phyloP scores from a whole-genome alignment of 2,329 filamentous ascomycete genomes.

The Colletotrichum simmondsii region DNA sequence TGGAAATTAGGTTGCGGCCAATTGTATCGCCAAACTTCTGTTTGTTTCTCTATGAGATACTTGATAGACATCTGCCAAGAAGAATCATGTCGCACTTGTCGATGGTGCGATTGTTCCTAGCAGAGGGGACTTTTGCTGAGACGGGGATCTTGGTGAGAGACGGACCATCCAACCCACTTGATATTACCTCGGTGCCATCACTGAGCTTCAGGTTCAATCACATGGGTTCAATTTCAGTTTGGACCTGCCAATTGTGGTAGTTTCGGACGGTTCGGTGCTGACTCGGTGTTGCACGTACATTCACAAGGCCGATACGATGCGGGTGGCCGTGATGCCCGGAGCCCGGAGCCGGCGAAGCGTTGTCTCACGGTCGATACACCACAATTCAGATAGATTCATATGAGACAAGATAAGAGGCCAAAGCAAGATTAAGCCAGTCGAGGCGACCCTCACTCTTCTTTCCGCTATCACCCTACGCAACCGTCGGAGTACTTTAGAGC shows the following conservation, averaged over 20 bases:
- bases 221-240: background rate
- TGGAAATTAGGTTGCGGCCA: background rate
- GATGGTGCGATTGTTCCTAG: background rate
- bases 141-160: background rate
- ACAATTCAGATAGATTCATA: background rate
- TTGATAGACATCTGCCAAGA: background rate
- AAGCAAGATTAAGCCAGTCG: background rate
- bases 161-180: background rate
- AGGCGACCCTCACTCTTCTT: background rate
- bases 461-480: background rate
- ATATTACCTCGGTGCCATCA: background rate
- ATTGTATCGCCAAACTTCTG: background rate
- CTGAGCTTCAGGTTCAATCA: background rate
- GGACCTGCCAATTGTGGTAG: background rate
- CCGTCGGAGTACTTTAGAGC: background rate
- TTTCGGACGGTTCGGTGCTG: background rate
- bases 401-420: background rate
- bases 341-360: background rate
- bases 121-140: background rate
- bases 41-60: background rate
- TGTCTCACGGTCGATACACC: background rate
- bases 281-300: background rate
- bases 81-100: background rate
- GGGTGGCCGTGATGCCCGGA: background rate
- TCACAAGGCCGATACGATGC: background rate